phyloP scores from a whole-genome alignment of 1,139 yeast genomes.

The Diutina siamensis region DNA sequence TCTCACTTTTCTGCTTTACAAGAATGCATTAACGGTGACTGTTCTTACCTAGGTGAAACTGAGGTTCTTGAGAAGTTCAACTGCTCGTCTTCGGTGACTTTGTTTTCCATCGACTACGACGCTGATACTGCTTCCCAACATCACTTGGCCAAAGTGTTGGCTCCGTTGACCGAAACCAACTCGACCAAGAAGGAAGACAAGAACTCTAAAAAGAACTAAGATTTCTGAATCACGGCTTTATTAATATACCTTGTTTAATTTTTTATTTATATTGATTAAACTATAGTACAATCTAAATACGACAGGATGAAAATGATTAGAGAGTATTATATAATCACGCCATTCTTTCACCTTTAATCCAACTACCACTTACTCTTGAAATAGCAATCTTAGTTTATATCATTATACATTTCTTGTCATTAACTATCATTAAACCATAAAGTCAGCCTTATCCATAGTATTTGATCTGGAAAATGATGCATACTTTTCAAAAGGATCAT shows the following conservation, averaged over 20 bases:
- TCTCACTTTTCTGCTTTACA: background rate
- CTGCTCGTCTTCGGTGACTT: slow-evolving; percentile 27
- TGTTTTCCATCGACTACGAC: slow-evolving; percentile 32
- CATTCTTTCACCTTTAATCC: no score
- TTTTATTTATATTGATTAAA: no score
- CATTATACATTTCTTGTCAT: no score
- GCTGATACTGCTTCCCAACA: slow-evolving; percentile 12
- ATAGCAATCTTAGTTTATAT: no score
- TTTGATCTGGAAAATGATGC: slow-evolving; percentile 43
- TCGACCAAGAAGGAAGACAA: background rate
- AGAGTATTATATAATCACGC: no score
- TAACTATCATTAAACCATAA: background rate
- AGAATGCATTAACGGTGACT: slow-evolving; percentile 23
- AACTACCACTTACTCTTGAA: no score
- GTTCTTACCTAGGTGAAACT: slow-evolving; percentile 27
- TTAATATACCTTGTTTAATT: no score
- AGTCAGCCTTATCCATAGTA: slow-evolving; percentile 18
- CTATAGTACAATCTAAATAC: no score
- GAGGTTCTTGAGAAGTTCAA: slow-evolving; percentile 10
- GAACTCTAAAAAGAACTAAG: background rate
- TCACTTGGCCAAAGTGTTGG: background rate
- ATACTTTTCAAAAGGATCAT: slow-evolving; percentile 53
- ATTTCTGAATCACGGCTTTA: no score
- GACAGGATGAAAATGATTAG: no score
- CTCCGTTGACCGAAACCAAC: background rate